A percentile compares a stretch with the other conserved stretches of the same genome.
These are phyloP conservation scores for Mycena rosella DNA, from an alignment of 768 basidiomycete species.

Conservation along the genomic window DNA sequence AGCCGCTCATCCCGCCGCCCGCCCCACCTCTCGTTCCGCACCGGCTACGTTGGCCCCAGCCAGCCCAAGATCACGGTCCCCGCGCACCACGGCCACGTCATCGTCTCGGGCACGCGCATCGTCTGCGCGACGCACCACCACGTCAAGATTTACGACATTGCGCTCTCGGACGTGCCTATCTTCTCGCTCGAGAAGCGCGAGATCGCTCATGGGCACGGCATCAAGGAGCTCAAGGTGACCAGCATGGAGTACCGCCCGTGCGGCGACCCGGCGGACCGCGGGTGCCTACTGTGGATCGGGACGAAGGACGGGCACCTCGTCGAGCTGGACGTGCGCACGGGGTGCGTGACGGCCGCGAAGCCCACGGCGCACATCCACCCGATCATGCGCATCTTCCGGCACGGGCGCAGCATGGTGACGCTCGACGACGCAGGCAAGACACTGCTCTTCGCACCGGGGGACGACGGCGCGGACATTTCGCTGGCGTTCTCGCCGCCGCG, in stretches of 20 bases:
- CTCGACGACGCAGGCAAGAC: slow-evolving; percentile 90
- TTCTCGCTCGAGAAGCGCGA: slow-evolving; percentile 72
- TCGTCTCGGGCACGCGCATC: slow-evolving; percentile 68
- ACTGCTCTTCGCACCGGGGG: slow-evolving; percentile 72
- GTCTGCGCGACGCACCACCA: slow-evolving; percentile 71
- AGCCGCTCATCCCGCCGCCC: slow-evolving; percentile 74
- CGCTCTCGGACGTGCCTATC: slow-evolving; percentile 58
- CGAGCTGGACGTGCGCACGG: slow-evolving; percentile 82
- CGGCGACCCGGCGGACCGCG: slow-evolving; percentile 59
- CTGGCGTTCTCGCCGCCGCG: slow-evolving; percentile 65
- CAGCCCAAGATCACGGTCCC: slow-evolving; percentile 70
- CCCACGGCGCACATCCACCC: slow-evolving; percentile 73
- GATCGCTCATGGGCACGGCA: slow-evolving; percentile 50
- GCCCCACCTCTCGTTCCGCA: slow-evolving; percentile 56
- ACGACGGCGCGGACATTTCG: slow-evolving; percentile 56
- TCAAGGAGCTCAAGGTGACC: slow-evolving; percentile 79
- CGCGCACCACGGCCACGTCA: slow-evolving; percentile 66
- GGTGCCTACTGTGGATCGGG: slow-evolving; percentile 84
- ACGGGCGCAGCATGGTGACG: slow-evolving; percentile 78
- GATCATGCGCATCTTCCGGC: slow-evolving; percentile 81
- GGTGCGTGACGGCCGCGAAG: slow-evolving; percentile 68
- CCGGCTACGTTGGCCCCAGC: slow-evolving; percentile 45
- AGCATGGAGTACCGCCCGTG: slow-evolving; percentile 83
- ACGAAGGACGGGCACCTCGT: slow-evolving; percentile 91
- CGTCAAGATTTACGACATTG: slow-evolving; percentile 74